Base-by-base conservation (phyloP, 345 rosid genomes). In the Lepidium sativum region DNA sequence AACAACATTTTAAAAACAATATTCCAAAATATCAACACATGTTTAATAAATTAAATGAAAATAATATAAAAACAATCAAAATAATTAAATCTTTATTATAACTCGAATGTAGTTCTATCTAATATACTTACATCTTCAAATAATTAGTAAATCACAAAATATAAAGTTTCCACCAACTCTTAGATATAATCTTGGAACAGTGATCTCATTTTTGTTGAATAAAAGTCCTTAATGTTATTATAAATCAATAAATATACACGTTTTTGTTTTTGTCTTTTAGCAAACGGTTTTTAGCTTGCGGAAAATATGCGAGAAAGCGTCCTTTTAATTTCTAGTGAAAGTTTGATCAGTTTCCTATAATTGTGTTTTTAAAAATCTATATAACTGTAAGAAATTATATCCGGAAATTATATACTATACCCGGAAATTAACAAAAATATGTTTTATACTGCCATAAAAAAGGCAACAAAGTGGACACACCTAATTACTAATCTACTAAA, bases 161-260 rank as follows among this genome's bases (percentile, higher is more conserved):
- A 23, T 23, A 23, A 23, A 23, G 25, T 23, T 23, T 23, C 25
- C 25, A 3, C 25, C 3, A 23, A 4, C 33, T 17, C 14, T 27
- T 14, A 9, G n/a, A 10, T 33, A 34, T 6, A 31, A 45, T 43
- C 13, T 8, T 12, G 4, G 3, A n/a, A 48, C 2, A 39, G 1
- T 38, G 6, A 29, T 23, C 33, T 33, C 6, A 20, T 38, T 52
- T 15, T 54, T 3, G 29, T 16, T 41, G 25, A 23, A 40, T 38
- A 42, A 16, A 13, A 49, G 51, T 59, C 65, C 31, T 58, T 47
- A 32, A 58, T 68, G 72, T 20, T 20, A 58, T 58, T 39, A 50
- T 42, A 45, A 35, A 67, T 69, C 61, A 69, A 60, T 33, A 20
- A 20, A 69, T 14, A 51, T 60, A 59, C 54, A 51, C 40, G 52